Conservation (phyloP, 345 rosid genomes). For the Murraya koenigii region DNA sequence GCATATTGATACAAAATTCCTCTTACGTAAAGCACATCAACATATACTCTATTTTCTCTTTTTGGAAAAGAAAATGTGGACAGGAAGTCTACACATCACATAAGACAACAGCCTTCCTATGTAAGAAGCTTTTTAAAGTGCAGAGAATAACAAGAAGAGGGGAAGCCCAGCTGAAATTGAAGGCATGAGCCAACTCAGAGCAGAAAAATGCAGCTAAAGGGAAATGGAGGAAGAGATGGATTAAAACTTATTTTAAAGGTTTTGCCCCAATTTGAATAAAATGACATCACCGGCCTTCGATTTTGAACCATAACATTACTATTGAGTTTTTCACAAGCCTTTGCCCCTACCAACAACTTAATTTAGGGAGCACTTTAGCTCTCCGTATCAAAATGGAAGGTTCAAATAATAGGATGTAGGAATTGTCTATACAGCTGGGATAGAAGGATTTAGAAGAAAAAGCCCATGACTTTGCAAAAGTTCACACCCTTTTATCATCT, state of each 20-base stretch:
- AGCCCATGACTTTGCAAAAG: not conserved
- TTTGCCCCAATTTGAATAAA: too few relatives aligned
- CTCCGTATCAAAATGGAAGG: not conserved
- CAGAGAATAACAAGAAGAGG: not conserved
- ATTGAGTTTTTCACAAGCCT: not conserved
- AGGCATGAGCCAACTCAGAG: not conserved
- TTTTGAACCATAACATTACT: not conserved
- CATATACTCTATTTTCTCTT: not conserved
- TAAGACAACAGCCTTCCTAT: not conserved
- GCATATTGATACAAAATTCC: conserved; percentile 20
- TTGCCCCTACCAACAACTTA: not conserved
- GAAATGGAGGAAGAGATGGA: not conserved
- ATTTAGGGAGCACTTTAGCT: not conserved
- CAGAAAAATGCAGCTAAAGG: not conserved
- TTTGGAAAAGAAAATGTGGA: not conserved
- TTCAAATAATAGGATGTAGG: not conserved
- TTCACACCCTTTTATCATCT: not conserved
- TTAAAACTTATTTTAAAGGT: too few relatives aligned
- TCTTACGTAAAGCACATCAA: not conserved
- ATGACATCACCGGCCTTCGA: not conserved
- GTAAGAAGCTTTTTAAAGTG: not conserved
- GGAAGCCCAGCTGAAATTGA: not conserved
- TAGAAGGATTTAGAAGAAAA: not conserved
- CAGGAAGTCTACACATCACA: not conserved
- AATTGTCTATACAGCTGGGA: not conserved